Percentiles rank a stretch among this genome's conserved stretches.
Conservation (phyloP, 1,284 basidiomycete species). For the Trichosporon faecale region DNA sequence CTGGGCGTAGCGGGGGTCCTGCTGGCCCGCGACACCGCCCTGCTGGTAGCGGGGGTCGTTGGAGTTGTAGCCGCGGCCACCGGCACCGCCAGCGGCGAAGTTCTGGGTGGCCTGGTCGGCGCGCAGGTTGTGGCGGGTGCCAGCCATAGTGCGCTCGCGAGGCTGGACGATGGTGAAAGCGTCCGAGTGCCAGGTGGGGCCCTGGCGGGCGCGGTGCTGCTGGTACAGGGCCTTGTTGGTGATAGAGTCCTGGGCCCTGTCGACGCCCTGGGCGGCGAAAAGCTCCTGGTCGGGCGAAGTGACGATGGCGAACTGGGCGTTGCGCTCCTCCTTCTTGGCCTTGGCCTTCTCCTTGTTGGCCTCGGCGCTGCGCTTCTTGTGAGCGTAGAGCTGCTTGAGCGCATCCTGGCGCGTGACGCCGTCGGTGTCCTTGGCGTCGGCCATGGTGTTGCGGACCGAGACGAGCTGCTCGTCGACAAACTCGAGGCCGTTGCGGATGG, state of each 20-base stretch:
- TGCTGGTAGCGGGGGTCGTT: constrained; percentile 1
- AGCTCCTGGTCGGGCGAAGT: constrained; percentile 25
- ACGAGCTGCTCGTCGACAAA: constrained; percentile 71
- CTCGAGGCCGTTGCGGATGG: constrained; percentile 75
- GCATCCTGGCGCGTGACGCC: constrained; percentile 59
- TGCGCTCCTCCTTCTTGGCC: constrained; percentile 18
- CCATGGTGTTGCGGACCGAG: constrained; percentile 58
- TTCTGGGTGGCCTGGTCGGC: neutral
- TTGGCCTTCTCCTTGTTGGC: constrained; percentile 36
- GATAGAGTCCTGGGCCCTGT: constrained; percentile 31
- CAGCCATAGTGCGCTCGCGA: constrained; percentile 9
- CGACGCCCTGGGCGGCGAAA: constrained; percentile 34
- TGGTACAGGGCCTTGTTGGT: constrained; percentile 25
- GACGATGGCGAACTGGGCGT: constrained; percentile 22
- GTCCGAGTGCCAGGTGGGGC: constrained; percentile 42
- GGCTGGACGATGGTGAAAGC: constrained; percentile 38
- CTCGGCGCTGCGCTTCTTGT: constrained; percentile 52
- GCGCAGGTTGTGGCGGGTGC: neutral
- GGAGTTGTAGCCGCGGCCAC: neutral
- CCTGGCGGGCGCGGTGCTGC: constrained; percentile 5
- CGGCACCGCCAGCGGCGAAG: neutral
- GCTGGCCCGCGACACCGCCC: neutral
- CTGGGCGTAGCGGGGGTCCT: constrained; percentile 10
- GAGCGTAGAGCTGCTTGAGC: constrained; percentile 63
- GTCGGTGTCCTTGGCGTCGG: constrained; percentile 62